Evolutionary conservation across 257 asterid species (phyloP).

Genomic region (Perilla frutescens): DNA sequence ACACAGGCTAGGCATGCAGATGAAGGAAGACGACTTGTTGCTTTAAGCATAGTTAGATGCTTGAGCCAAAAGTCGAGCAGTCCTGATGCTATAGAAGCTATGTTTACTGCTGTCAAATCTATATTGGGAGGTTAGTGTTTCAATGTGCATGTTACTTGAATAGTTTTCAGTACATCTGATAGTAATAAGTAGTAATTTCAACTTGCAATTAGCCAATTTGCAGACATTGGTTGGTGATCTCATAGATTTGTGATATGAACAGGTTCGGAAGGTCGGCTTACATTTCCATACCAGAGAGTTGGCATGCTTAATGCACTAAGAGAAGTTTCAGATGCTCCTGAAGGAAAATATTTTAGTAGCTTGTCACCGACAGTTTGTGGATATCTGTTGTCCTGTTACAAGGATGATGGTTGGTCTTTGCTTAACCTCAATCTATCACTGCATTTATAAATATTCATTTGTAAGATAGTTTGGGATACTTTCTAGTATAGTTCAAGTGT

Average conservation of each 20-base stretch:
- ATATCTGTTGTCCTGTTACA: conserved; percentile 77
- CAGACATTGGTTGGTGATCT: conserved; percentile 36
- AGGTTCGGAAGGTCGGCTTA: conserved; percentile 99
- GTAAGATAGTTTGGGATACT: conserved; percentile 22
- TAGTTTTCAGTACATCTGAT: conserved; percentile 21
- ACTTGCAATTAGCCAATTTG: conserved; percentile 21
- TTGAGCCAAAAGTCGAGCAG: conserved; percentile 93
- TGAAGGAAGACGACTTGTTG: conserved; percentile 83
- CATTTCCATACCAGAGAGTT: conserved; percentile 96
- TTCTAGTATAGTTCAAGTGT: conserved; percentile 12
- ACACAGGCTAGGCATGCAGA: conserved; percentile 91
- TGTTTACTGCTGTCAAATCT: conserved; percentile 75
- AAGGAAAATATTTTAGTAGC: conserved; percentile 83
- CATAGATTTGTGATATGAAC: conserved; percentile 43
- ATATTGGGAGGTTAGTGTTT: conserved; percentile 78
- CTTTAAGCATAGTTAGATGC: conserved; percentile 74
- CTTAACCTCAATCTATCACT: conserved; percentile 27
- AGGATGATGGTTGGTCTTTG: conserved; percentile 82
- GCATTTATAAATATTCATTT: conserved; percentile 24
- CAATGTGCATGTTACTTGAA: conserved; percentile 24
- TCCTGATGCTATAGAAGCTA: conserved; percentile 91
- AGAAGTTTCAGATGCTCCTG: conserved; percentile 87
- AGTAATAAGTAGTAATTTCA: conserved; percentile 11
- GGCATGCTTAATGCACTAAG: conserved; percentile 82
- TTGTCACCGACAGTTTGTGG: conserved; percentile 74